These are phyloP conservation scores for Saccharomyces eubayanus DNA, from an alignment of 805 yeast species.

Conservation along the genomic window DNA sequence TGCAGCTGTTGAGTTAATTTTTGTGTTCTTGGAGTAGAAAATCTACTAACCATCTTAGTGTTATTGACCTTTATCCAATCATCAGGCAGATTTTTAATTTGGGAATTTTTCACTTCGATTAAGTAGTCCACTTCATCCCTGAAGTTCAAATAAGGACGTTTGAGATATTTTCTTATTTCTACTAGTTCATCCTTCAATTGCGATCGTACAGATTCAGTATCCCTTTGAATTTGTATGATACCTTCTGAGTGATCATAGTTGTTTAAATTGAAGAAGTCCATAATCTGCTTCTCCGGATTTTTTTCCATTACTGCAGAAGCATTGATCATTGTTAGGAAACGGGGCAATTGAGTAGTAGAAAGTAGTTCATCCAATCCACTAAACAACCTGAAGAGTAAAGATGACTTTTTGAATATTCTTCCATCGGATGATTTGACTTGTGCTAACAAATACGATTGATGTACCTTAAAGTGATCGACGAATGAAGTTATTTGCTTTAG, in stretches of 20 bases:
- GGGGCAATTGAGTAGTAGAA: constrained; percentile 26
- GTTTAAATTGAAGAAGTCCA: constrained; percentile 35
- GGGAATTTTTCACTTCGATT: constrained; percentile 62
- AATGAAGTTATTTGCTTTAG: constrained; percentile 39
- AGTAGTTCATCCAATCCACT: constrained; percentile 31
- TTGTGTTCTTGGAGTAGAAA: constrained; percentile 52
- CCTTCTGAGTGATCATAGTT: constrained; percentile 34
- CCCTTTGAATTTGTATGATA: constrained; percentile 32
- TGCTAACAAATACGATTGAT: constrained; percentile 24
- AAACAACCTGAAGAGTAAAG: constrained; percentile 35
- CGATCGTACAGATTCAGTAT: constrained; percentile 38
- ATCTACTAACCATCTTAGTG: constrained; percentile 61
- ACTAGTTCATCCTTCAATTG: constrained; percentile 47
- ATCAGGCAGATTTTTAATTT: constrained; percentile 50
- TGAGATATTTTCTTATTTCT: constrained; percentile 37
- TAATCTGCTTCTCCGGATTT: constrained; percentile 38
- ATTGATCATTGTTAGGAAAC: constrained; percentile 44
- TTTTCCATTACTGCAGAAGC: constrained; percentile 43
- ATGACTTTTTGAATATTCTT: constrained; percentile 17
- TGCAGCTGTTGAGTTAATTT: constrained; percentile 46
- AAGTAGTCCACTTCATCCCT: constrained; percentile 62
- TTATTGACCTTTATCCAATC: constrained; percentile 74
- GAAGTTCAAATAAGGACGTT: constrained; percentile 50
- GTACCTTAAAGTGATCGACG: constrained; percentile 25
- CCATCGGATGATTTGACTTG: constrained; percentile 19